These are phyloP conservation scores for Antrodiella citrinella DNA, from an alignment of 768 basidiomycete species.

Conservation along the genomic window DNA sequence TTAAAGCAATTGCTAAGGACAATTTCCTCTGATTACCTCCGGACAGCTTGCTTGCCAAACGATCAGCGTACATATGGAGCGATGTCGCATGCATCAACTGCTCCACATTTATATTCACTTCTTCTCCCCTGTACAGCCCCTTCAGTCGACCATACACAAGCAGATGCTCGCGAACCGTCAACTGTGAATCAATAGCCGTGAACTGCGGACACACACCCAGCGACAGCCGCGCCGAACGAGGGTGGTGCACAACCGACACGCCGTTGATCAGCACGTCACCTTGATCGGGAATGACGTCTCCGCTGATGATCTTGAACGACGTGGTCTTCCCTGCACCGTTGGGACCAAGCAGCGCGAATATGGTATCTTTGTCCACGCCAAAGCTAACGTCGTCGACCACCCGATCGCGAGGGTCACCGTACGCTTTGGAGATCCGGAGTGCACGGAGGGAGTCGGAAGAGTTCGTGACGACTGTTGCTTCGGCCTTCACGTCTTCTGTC, in stretches of 20 bases:
- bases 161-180: constrained; percentile 74
- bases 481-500: constrained; percentile 43
- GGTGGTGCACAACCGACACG: constrained; percentile 55
- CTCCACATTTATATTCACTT: constrained; percentile 46
- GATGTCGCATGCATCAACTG: constrained; percentile 52
- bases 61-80: constrained; percentile 52
- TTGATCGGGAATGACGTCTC: constrained; percentile 55
- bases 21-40: constrained; percentile 78
- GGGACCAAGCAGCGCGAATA: constrained; percentile 71
- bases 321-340: constrained; percentile 85
- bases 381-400: constrained; percentile 73
- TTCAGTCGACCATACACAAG: constrained; percentile 66
- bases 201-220: constrained; percentile 83
- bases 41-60: constrained; percentile 65
- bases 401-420: constrained; percentile 29
- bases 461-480: constrained; percentile 37
- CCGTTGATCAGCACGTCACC: constrained; percentile 68
- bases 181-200: constrained; percentile 71
- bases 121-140: constrained; percentile 44
- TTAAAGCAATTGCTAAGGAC: constrained; percentile 67
- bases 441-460: constrained; percentile 58
- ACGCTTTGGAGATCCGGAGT: constrained; percentile 54
- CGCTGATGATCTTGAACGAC: constrained; percentile 73
- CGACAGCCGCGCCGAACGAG: constrained; percentile 54
- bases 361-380: constrained; percentile 51